Evolutionary conservation across 2,329 filamentous ascomycete genomes (phyloP), one percentile per base, ranked within the genome.

Genomic region (Fusarium buxicola): DNA sequence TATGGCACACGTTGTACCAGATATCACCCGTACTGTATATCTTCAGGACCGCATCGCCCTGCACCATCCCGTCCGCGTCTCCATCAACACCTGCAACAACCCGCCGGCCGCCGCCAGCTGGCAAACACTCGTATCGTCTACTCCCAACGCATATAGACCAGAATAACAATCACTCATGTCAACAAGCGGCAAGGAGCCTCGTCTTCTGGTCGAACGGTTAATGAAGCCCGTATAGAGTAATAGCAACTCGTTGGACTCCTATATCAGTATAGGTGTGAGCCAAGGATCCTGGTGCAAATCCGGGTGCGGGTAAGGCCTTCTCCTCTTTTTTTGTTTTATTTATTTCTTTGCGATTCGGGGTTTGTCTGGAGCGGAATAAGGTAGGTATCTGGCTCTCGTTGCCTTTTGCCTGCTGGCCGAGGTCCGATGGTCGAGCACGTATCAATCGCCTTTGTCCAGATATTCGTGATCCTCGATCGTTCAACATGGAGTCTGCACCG

Each of bases 221-320:
- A 45, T 27, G 35, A 58, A 56, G 57, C 71, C 72, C 72, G 72
- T 72, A 74, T 73, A 73, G 70, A 73, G 72, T 73, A 73, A 73
- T 72, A 74, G 73, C 51, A 74, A 73, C 72, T 74, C 72, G 72
- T 74, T 74, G 70, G 73, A 69, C 73, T 75, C 73, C 72, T 75
- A 73, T 69, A 60, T 44, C 59, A 53, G 58, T 60, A 58, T 72
- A 72, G 66, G 67, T 49, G 68, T 59, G 34, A 75, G 73, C 71
- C 73, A 75, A 74, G 71, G 72, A 75, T 74, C 73, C 65, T 61
- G 73, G 73, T 75, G 71, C 73, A 75, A 75, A 74, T 74, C 72
- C 73, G 73, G 65, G 71, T 73, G 64, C 73, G 71, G 72, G 71
- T 72, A 60, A 28, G 55, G 18, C 44, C 40, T 61, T 46, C 25